Base-by-base conservation (phyloP, 352 stramenopile species). In the Phytophthora sp. region DNA sequence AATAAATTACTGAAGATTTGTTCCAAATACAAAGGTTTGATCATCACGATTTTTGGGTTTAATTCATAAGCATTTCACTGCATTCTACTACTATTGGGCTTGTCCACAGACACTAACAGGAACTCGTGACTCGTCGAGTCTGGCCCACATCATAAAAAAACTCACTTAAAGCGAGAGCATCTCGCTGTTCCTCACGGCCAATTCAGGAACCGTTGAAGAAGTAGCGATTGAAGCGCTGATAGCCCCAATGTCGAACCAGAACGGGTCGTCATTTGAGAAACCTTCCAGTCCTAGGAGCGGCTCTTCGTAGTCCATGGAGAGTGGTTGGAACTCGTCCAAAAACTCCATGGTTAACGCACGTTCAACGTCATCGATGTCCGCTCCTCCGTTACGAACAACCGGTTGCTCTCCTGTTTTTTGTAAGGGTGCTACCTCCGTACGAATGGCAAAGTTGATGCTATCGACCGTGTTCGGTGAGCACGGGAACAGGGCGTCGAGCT, bases 291-390 rank as follows among this genome's bases (percentile, higher is more conserved):
- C 30, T 0, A 41, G 35, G 3, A 71, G 56, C 7, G 63, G 56
- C 20, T 71, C 54, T 21, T 71, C 63, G 55, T 47, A 57, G 31
- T 71, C 63, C 55, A 71, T 71, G 9, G 46, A 45, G 11, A 71
- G 52, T 8, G 67, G 67, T 18, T 75, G 61, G 36, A 75, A 69
- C 38, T 75, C 67, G 35, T 75, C 62, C 56, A 75, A 38, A 29
- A 77, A 77, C 47, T 69, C 63, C 54, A 63, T 65, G n/a, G 62
- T 61, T 39, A 77, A 47, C 7, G 65, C 45, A 1, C 53, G 44
- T 26, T 72, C 70, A 35, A 67, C 33, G 13, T 67, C 45, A 31
- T 69, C 59, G 4, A 63, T 55, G 21, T 55, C 46, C 29, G 46
- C 13, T 21, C 21, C 5, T n/a, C 15, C 26, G 26, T 54, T 26